Evolutionary conservation across 352 stramenopile genomes (phyloP), one percentile per base, ranked within the genome.

Genomic region (Phytophthora melonis): DNA sequence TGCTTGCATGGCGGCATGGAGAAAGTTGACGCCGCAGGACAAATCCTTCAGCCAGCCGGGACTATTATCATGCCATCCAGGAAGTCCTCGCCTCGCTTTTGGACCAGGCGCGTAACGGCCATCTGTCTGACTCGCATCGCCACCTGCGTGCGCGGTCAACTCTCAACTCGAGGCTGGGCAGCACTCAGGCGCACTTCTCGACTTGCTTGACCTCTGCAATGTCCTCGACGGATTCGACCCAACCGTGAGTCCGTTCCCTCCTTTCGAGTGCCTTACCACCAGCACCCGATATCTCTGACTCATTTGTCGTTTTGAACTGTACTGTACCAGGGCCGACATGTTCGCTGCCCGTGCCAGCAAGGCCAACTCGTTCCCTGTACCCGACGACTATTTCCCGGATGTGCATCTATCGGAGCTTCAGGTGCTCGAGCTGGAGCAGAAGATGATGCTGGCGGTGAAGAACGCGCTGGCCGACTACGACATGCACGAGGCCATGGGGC

Each of bases 381-480:
- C 79, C 5, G 75, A 83, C 16, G 52, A 73, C 58, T 89, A 80
- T 54, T 91, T 91, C 61, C 66, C 78, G 27, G 54, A 80, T 58
- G 47, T 91, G 2, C 30, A 74, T 27, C 47, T 92, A 47, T 66
- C 68, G 25, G 9, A n/a, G 19, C 59, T 60, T n/a, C 60, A 85
- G 60, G 32, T 84, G 27, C 34, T 76, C 52, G 54, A 70, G 16
- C 79, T 85, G 50, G 75, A 83, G 58, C 54, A 65, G 21, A 79
- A 84, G 64, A 77, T 82, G 68, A 21, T 55, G 47, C 47, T 78
- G 21, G 66, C 82, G 8, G 78, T 85, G 41, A 70, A 80, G 43
- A 78, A 80, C 62, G 78, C 80, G 34, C 70, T 87, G n/a, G 64
- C 69, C 36, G 80, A 82, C 61, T 86, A 87, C 57, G 64, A 84